These are phyloP conservation scores for Hymenochaete sp. DNA, from an alignment of 1,284 basidiomycete genomes.

Conservation along the genomic window DNA sequence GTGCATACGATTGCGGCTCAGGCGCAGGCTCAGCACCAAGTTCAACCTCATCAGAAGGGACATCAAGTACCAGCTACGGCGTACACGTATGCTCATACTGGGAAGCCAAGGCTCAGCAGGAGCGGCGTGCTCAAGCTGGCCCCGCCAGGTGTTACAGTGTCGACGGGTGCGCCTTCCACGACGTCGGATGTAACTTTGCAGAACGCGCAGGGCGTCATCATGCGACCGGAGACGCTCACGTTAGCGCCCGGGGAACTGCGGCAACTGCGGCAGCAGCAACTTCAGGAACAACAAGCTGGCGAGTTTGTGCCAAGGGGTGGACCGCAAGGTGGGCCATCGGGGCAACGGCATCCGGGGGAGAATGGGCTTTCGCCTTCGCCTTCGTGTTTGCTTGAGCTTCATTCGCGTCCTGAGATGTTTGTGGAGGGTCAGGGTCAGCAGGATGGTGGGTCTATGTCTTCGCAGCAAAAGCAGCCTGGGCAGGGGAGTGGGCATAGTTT, in stretches of 20 bases:
- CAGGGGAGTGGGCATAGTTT: conserved; percentile 6
- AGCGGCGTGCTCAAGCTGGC: conserved; percentile 17
- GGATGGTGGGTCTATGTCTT: neutral
- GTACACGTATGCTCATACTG: conserved; percentile 3
- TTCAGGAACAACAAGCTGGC: conserved; percentile 5
- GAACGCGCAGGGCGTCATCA: conserved; percentile 3
- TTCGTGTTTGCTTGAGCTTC: conserved; percentile 5
- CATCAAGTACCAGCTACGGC: conserved; percentile 1
- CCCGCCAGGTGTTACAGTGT: conserved; percentile 17
- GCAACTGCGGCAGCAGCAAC: conserved; percentile 3
- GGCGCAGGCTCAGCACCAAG: neutral
- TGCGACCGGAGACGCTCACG: conserved; percentile 8
- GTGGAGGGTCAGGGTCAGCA: neutral
- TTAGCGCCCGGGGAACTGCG: conserved; percentile 7
- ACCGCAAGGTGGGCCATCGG: conserved; percentile 4
- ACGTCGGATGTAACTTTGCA: conserved; percentile 5
- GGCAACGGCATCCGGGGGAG: neutral
- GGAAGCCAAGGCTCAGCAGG: conserved; percentile 6
- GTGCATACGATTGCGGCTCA: too few species aligned
- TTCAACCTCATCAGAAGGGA: neutral
- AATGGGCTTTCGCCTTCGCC: conserved; percentile 4
- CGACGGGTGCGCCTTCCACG: conserved; percentile 10
- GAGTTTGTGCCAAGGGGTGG: neutral
- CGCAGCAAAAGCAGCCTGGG: conserved; percentile 1
- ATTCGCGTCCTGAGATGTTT: conserved; percentile 3